Conservation (phyloP, 805 yeast species). For the Candida berthetii region DNA sequence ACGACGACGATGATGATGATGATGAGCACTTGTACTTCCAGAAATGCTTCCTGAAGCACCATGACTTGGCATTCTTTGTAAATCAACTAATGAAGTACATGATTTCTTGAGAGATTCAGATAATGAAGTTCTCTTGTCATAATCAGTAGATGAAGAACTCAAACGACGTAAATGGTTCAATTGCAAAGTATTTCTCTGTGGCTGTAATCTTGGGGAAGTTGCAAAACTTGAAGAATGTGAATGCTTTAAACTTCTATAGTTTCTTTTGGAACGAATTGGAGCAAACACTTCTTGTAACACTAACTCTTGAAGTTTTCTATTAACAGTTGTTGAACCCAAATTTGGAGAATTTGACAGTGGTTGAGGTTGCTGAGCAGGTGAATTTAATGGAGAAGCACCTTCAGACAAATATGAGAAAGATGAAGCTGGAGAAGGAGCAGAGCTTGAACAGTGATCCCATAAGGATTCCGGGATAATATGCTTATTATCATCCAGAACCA, state of each 20-base stretch:
- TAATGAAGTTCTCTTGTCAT: slow-evolving; percentile 9
- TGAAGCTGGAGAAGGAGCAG: slow-evolving; percentile 33
- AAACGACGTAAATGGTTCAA: slow-evolving; percentile 8
- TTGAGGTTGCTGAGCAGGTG: slow-evolving; percentile 13
- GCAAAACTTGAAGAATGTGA: slow-evolving; percentile 6
- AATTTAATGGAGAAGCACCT: slow-evolving; percentile 17
- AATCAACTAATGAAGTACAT: slow-evolving; percentile 17
- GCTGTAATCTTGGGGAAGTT: slow-evolving; percentile 13
- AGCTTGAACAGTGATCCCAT: slow-evolving; percentile 54
- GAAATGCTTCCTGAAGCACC: slow-evolving; percentile 3
- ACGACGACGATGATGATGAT: no score
- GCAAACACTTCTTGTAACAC: slow-evolving; percentile 72
- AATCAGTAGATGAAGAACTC: slow-evolving; percentile 17
- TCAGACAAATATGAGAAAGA: slow-evolving; percentile 28
- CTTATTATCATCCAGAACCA: slow-evolving; percentile 83
- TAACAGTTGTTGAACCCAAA: slow-evolving; percentile 61
- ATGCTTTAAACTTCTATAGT: slow-evolving; percentile 4
- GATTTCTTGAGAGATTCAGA: slow-evolving; percentile 10
- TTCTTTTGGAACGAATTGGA: slow-evolving; percentile 22
- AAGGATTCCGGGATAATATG: slow-evolving; percentile 86
- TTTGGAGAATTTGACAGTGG: slow-evolving; percentile 3
- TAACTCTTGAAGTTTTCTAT: slow-evolving; percentile 63
- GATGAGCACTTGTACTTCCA: not conserved
- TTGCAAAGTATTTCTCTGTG: slow-evolving; percentile 3
- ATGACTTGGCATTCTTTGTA: slow-evolving; percentile 9